A percentile compares a stretch with the other conserved stretches of the same genome.
Conservation (phyloP, 768 basidiomycete genomes). For the Leccinum longicurvipes region DNA sequence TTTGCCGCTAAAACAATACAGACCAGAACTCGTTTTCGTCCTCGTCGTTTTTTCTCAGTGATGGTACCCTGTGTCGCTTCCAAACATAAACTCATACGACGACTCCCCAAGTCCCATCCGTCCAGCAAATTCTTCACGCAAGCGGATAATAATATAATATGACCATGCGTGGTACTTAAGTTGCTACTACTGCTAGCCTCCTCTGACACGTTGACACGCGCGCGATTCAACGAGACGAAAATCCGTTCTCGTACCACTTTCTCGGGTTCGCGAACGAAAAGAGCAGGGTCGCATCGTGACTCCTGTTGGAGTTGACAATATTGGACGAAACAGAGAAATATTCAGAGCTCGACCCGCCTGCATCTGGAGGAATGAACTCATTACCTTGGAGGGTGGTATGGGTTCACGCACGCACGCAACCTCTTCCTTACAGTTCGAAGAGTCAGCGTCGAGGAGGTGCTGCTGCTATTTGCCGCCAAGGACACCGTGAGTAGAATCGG, state of each 20-base stretch:
- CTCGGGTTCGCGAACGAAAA: neutral
- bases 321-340: neutral
- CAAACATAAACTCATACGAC: neutral
- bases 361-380: neutral
- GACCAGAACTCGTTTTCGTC: neutral
- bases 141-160: neutral
- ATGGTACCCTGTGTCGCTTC: too few species aligned
- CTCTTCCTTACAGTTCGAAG: neutral
- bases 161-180: too few species aligned
- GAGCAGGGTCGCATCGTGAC: too few species aligned
- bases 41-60: neutral
- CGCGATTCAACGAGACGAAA: neutral
- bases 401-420: neutral
- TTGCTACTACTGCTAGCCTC: neutral
- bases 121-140: too few species aligned
- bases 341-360: neutral
- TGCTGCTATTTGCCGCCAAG: too few species aligned
- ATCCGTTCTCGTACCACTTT: neutral
- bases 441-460: neutral
- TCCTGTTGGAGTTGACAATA: too few species aligned
- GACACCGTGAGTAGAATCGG: too few species aligned
- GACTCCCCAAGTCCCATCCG: neutral
- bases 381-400: neutral
- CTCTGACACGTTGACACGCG: neutral
- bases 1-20: neutral